phyloP scores from a whole-genome alignment of 805 yeast genomes.

The Sugiyamaella marilandica region DNA sequence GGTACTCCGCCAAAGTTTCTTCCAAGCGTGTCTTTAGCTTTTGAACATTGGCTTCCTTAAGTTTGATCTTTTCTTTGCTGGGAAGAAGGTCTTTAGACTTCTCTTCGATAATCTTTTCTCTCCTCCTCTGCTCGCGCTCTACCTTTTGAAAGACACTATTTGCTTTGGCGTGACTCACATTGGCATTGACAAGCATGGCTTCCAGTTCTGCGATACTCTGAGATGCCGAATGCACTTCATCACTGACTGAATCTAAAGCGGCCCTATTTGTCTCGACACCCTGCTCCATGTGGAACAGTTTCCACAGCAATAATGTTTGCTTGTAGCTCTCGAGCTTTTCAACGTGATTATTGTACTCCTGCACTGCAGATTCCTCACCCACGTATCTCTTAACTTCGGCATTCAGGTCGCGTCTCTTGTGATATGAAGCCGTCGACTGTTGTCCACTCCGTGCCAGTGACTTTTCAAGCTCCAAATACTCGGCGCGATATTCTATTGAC shows the following conservation, averaged over 20 bases:
- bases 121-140: slow-evolving; percentile 35
- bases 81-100: slow-evolving; percentile 54
- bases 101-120: slow-evolving; percentile 42
- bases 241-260: slow-evolving; percentile 25
- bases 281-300: slow-evolving; percentile 55
- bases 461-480: slow-evolving; percentile 64
- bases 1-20: slow-evolving; percentile 49
- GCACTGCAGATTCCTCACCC: slow-evolving; percentile 70
- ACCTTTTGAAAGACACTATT: slow-evolving; percentile 24
- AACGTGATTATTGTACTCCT: slow-evolving; percentile 53
- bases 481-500: slow-evolving; percentile 58
- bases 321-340: slow-evolving; percentile 37
- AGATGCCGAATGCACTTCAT: slow-evolving; percentile 11
- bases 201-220: slow-evolving; percentile 21
- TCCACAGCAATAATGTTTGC: slow-evolving; percentile 53
- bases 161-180: slow-evolving; percentile 12
- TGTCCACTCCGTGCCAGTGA: slow-evolving; percentile 29
- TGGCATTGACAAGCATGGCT: slow-evolving; percentile 13
- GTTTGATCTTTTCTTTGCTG: slow-evolving; percentile 49
- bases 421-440: slow-evolving; percentile 56
- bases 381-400: slow-evolving; percentile 74
- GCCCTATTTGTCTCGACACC: slow-evolving; percentile 27
- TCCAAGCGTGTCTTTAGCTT: slow-evolving; percentile 45
- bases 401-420: slow-evolving; percentile 63
- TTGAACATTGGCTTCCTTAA: slow-evolving; percentile 40